A percentile compares a stretch with the other conserved stretches of the same genome.
These are phyloP conservation scores for Cystofilobasidium capitatum DNA, from an alignment of 768 basidiomycete genomes.

Conservation along the genomic window DNA sequence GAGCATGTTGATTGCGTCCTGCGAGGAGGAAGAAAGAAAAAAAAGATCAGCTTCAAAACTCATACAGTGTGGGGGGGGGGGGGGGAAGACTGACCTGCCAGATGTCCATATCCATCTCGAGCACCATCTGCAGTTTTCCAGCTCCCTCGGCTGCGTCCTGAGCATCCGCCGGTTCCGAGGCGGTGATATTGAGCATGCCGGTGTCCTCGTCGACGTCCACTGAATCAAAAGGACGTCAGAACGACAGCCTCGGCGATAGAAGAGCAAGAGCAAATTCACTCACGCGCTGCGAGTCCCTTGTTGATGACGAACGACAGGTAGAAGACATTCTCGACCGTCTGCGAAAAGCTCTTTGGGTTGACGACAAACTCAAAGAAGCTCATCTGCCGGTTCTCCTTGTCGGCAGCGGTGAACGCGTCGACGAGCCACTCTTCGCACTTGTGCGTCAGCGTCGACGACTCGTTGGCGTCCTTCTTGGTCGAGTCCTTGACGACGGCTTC, in stretches of 20 bases:
- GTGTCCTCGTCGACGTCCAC: constrained; percentile 55
- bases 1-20: constrained; percentile 68
- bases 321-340: constrained; percentile 94
- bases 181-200: constrained; percentile 53
- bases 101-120: constrained; percentile 81
- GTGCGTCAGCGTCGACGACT: constrained; percentile 66
- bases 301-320: constrained; percentile 87
- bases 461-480: constrained; percentile 49
- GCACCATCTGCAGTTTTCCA: constrained; percentile 70
- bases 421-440: constrained; percentile 58
- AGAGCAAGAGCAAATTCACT: background rate
- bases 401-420: constrained; percentile 35
- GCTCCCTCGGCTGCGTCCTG: constrained; percentile 57
- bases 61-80: background rate
- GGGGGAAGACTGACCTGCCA: constrained; percentile 57
- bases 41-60: background rate
- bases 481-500: constrained; percentile 62
- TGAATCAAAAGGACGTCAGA: constrained; percentile 31
- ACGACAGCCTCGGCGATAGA: background rate
- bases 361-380: constrained; percentile 81
- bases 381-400: constrained; percentile 39
- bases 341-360: constrained; percentile 81
- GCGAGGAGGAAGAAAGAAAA: background rate
- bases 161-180: constrained; percentile 54
- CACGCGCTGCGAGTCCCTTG: constrained; percentile 49